Base-by-base conservation (phyloP, 2,329 filamentous ascomycete species). In the Penicillium thymicola region DNA sequence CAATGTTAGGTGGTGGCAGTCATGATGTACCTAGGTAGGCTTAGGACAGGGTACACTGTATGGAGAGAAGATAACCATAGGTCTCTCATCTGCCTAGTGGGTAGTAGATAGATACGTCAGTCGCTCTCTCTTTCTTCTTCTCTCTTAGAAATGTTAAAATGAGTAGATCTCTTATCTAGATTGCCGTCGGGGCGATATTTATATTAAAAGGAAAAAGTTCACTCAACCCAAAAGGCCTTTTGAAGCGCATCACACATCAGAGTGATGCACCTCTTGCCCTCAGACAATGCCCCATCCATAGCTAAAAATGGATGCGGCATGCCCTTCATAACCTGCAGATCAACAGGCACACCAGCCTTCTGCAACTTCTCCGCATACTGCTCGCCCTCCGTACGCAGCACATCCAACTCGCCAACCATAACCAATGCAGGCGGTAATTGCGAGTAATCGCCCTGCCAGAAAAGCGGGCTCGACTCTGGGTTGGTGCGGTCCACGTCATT, bases 231-330 rank as follows among this genome's bases (percentile, higher is more conserved):
- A 50, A 73, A 73, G 2, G 66, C 67, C 37, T 66, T 67, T 49
- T 66, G 64, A 55, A 72, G 52, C n/a, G 67, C 60, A 58, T 76
- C 74, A 56, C 74, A 76, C 65, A 76, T 71, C 55, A 77, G 59
- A 0, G 76, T 80, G 56, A 85, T 83, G 0, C 82, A 79, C 54
- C 76, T 70, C 60, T 70, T 77, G 0, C 81, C 82, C 52, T 79
- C 81, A 54, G 81, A 75, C 46, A 85, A 66, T 2, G 75, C 81
- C 2, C 73, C 80, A 64, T 85, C 82, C 82, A 85, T 84, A 2
- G 80, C 81, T 51, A 84, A 72, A 65, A 85, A 85, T 0, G 81
- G 81, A 72, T 85, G 82, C 5, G 82, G 81, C 76, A 82, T 81
- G 0, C 81, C 80, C 62, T 78, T 74, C 77, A 82, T 80, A 21